A percentile compares a stretch with the other conserved stretches of the same genome.
phyloP scores from a whole-genome alignment of 352 stramenopile species.

The Globisporangium canariense region DNA sequence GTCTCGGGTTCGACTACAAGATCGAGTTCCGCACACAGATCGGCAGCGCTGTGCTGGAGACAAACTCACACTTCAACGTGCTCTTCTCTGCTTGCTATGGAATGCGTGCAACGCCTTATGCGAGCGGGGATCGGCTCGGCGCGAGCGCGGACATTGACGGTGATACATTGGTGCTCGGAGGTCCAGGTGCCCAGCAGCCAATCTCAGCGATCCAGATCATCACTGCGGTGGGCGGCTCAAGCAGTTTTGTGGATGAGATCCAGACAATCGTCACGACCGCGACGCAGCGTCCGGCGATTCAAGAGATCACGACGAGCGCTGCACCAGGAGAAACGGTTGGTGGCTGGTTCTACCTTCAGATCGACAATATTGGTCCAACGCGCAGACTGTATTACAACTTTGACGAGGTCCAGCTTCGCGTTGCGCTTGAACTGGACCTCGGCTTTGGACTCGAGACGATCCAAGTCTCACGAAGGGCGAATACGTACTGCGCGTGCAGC shows the following conservation, averaged over 20 bases:
- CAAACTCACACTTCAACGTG: slow-evolving; percentile 55
- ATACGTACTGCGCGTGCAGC: slow-evolving; percentile 69
- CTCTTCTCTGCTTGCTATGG: slow-evolving; percentile 71
- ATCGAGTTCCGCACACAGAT: slow-evolving; percentile 54
- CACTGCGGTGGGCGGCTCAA: slow-evolving; percentile 42
- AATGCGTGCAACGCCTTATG: slow-evolving; percentile 54
- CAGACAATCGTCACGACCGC: slow-evolving; percentile 59
- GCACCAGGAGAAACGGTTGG: slow-evolving; percentile 60
- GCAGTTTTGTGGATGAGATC: slow-evolving; percentile 64
- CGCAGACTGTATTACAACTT: slow-evolving; percentile 65
- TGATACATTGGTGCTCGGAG: slow-evolving; percentile 68
- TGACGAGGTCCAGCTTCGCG: slow-evolving; percentile 56
- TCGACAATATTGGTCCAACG: slow-evolving; percentile 50
- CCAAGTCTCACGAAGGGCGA: slow-evolving; percentile 46
- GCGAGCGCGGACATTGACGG: slow-evolving; percentile 65
- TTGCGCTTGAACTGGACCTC: slow-evolving; percentile 77
- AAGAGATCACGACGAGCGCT: slow-evolving; percentile 68
- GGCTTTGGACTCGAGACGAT: slow-evolving; percentile 60
- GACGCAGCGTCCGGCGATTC: slow-evolving; percentile 52
- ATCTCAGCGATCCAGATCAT: slow-evolving; percentile 76
- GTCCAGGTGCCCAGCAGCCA: slow-evolving; percentile 47
- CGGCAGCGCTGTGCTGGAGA: slow-evolving; percentile 37
- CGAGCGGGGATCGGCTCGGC: slow-evolving; percentile 53
- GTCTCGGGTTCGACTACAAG: slow-evolving; percentile 64
- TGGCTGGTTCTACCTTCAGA: slow-evolving; percentile 69